These are phyloP conservation scores for Hypoxylon sp. DNA, from an alignment of 2,329 filamentous ascomycete genomes.

Conservation along the genomic window DNA sequence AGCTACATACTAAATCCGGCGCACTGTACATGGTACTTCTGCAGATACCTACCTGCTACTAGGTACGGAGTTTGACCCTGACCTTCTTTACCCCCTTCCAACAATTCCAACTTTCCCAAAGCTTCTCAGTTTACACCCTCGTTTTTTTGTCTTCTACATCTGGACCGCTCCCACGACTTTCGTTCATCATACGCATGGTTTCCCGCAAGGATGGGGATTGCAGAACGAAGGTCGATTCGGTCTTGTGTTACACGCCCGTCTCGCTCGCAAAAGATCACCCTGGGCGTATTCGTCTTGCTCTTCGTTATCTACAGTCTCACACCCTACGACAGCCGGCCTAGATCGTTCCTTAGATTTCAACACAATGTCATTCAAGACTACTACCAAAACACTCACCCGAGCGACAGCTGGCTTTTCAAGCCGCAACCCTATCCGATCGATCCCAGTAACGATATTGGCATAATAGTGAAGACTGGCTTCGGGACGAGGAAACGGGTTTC, in stretches of 20 bases:
- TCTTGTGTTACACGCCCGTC: slow-evolving; percentile 45
- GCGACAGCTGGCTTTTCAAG: slow-evolving; percentile 58
- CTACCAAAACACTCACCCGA: slow-evolving; percentile 47
- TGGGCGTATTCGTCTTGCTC: slow-evolving; percentile 43
- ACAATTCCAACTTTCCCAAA: slow-evolving; percentile 20
- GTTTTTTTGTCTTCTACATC: slow-evolving; percentile 13
- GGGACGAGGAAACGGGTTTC: slow-evolving; percentile 63
- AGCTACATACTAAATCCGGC: too few species aligned
- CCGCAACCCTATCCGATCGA: slow-evolving; percentile 58
- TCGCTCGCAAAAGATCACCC: slow-evolving; percentile 47
- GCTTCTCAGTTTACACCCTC: slow-evolving; percentile 25
- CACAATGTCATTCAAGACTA: slow-evolving; percentile 47
- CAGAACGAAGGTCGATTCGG: slow-evolving; percentile 46
- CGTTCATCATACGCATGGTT: slow-evolving; percentile 32
- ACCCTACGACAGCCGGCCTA: slow-evolving; percentile 47
- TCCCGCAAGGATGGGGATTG: slow-evolving; percentile 41
- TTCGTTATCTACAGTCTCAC: slow-evolving; percentile 48
- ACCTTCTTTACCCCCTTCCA: neutral
- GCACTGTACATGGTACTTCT: neutral
- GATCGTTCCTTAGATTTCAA: slow-evolving; percentile 50
- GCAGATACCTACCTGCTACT: neutral
- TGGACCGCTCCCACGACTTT: slow-evolving; percentile 10
- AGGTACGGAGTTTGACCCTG: too few species aligned
- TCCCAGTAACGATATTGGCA: slow-evolving; percentile 59
- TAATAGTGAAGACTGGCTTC: slow-evolving; percentile 68